Evolutionary conservation across 768 basidiomycete genomes (phyloP), one percentile per base, ranked within the genome.

Genomic region (Pleurotus sapidus): DNA sequence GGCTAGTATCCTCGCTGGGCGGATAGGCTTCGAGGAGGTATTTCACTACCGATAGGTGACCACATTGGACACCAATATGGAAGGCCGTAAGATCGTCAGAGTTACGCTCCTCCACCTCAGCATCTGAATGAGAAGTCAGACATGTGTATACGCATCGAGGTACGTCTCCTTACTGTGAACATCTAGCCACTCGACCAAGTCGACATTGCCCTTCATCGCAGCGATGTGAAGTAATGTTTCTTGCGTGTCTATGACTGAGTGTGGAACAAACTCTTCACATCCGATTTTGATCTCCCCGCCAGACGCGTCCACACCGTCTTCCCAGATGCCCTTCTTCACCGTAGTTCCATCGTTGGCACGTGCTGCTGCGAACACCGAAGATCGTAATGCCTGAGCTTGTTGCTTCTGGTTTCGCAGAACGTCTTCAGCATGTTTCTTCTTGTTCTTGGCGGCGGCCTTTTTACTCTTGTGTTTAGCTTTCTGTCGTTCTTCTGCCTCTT

Each of bases 171-270:
- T 63, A 90, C 90, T 83, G 66, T 91, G 89, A 4, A 80, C 75
- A 69, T 86, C 81, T 11, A 92, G 79, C 88, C 89, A 91, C 62
- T 81, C 68, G 6, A 88, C 77, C 54, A 92, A 70, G 18, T 78
- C 80, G 5, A 70, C 61, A 69, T 91, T 79, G 8, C 84, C 86
- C 55, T 76, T 72, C 55, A 67, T 70, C 2, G 80, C 76, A 50
- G 82, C 84, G 57, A 93, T 87, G 63, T 91, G 90, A 55, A 87
- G 68, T 9, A 93, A 72, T 39, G 88, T 88, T 70, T 91, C 84
- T 60, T 74, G 71, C n/a, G 74, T 75, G 69, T 90, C 88, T 57
- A 74, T 63, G 9, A 83, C 82, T 3, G 60, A 59, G 9, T 39
- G 60, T 59, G 76, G 68, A 46, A 83, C 76, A 62, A 84, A 84